These are phyloP conservation scores for Linanthus parryae DNA, from an alignment of 148 eudicot genomes.

Conservation along the genomic window DNA sequence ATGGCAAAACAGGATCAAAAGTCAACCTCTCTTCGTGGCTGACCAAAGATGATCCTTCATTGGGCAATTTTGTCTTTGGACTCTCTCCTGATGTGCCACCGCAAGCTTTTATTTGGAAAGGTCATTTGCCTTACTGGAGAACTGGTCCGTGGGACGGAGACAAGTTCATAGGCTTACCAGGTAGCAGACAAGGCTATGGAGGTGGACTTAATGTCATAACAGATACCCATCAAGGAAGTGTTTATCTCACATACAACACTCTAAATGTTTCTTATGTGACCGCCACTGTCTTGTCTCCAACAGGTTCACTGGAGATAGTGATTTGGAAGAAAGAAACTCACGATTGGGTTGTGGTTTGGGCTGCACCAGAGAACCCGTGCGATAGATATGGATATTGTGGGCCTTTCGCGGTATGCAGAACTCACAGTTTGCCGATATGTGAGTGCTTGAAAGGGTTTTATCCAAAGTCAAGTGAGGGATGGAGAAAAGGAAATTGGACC, in stretches of 20 bases:
- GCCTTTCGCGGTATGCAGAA: conserved; percentile 15
- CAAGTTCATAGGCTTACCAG: conserved; percentile 4
- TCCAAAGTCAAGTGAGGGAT: conserved; percentile 23
- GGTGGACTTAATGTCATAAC: conserved; percentile 1
- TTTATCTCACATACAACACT: neutral
- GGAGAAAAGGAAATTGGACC: conserved; percentile 33
- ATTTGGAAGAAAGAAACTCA: neutral
- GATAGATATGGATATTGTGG: conserved; percentile 15
- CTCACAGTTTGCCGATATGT: conserved; percentile 1
- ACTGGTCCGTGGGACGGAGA: conserved; percentile 16
- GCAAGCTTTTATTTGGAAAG: conserved; percentile 11
- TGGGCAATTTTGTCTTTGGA: conserved; percentile 1
- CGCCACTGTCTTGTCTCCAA: neutral
- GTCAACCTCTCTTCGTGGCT: conserved; percentile 4
- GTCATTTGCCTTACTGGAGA: neutral
- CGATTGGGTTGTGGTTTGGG: conserved; percentile 7
- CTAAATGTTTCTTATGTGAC: neutral
- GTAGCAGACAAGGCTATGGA: neutral
- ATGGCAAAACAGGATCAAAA: conserved; percentile 4
- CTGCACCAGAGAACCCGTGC: conserved; percentile 1
- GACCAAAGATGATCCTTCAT: neutral
- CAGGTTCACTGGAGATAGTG: conserved; percentile 1
- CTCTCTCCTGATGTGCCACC: neutral
- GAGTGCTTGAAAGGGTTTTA: conserved; percentile 29
- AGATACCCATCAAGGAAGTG: conserved; percentile 5